Conservation (phyloP, 1,284 basidiomycete species). For the Flammula alnicola region DNA sequence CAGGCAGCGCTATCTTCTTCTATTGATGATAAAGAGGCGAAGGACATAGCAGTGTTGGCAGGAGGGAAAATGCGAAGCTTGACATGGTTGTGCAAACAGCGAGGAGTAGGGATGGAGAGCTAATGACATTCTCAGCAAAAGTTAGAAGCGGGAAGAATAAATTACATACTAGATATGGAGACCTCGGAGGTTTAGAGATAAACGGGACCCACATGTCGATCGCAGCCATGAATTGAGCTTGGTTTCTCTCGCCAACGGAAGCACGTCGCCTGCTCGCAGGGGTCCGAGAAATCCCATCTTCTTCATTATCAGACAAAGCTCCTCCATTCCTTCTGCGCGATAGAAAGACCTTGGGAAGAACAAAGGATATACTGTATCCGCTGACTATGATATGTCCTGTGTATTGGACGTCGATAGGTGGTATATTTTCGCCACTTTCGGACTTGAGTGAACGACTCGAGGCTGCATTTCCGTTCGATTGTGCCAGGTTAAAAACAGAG, state of each 20-base stretch:
- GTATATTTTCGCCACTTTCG: conserved; percentile 33
- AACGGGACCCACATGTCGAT: conserved; percentile 78
- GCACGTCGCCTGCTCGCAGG: conserved; percentile 47
- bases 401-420: conserved; percentile 64
- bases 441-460: conserved; percentile 42
- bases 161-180: conserved; percentile 67
- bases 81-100: conserved; percentile 76
- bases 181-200: conserved; percentile 63
- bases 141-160: conserved; percentile 11
- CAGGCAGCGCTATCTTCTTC: conserved; percentile 70
- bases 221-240: conserved; percentile 75
- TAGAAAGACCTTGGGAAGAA: conserved; percentile 75
- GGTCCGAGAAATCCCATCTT: conserved; percentile 38
- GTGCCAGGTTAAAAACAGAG: conserved; percentile 52
- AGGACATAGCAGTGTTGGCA: conserved; percentile 56
- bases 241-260: conserved; percentile 62
- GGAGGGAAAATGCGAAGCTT: conserved; percentile 75
- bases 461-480: conserved; percentile 36
- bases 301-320: conserved; percentile 20
- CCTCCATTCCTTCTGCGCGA: conserved; percentile 37
- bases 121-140: conserved; percentile 29
- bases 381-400: conserved; percentile 77
- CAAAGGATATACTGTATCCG: conserved; percentile 75
- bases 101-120: conserved; percentile 76
- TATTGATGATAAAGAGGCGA: conserved; percentile 73